Conservation (phyloP, 192 early-diverging fungal species). For the Backusella liffmaniae region DNA sequence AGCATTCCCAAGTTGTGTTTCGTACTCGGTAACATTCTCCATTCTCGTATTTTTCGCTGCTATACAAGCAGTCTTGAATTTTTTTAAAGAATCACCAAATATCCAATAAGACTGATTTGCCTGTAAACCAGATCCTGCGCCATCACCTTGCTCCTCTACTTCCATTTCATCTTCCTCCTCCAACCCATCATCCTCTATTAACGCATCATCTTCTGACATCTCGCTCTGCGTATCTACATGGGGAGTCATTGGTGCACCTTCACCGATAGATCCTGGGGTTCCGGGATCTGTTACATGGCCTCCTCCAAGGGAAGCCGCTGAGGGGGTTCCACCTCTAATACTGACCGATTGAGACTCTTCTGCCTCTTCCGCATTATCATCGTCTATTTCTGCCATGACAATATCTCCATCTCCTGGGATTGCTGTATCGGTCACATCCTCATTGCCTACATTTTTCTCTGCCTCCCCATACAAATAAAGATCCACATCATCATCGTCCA, state of each 20-base stretch:
- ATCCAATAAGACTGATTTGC: slow-evolving; percentile 37
- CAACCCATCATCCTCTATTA: slow-evolving; percentile 8
- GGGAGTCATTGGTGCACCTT: not conserved
- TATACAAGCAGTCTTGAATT: slow-evolving; percentile 27
- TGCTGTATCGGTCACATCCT: not conserved
- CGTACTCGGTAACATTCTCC: slow-evolving; percentile 15
- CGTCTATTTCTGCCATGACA: not conserved
- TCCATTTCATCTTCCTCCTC: not conserved
- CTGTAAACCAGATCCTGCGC: slow-evolving; percentile 2
- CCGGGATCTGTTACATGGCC: not conserved
- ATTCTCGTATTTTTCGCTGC: not conserved
- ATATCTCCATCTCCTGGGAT: not conserved
- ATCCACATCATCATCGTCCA: slow-evolving; percentile 32
- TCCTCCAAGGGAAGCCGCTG: not conserved
- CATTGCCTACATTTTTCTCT: not conserved
- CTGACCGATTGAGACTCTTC: not conserved
- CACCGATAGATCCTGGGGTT: not conserved
- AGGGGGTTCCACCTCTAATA: not conserved
- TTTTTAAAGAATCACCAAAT: slow-evolving; percentile 32
- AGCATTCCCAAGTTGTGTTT: slow-evolving; percentile 19
- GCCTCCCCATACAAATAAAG: slow-evolving; percentile 25
- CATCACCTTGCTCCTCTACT: not conserved
- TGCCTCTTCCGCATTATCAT: not conserved
- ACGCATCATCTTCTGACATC: not conserved
- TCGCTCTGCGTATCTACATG: not conserved